Percentiles rank a stretch among this genome's conserved stretches.
Evolutionary conservation across 805 yeast species (phyloP).

Genomic region (Candida pini): DNA sequence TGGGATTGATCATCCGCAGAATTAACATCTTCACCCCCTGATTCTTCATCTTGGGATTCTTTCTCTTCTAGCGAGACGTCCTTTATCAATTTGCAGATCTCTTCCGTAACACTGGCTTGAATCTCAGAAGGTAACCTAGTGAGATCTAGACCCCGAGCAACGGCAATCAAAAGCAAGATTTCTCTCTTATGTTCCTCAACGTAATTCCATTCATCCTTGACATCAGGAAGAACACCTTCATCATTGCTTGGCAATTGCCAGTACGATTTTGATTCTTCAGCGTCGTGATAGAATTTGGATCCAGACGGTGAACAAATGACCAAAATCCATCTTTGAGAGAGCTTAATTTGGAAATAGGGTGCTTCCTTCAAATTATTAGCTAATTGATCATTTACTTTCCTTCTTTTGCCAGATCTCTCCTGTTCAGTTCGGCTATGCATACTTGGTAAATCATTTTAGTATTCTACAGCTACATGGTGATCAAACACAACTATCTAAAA

Average conservation of each 20-base stretch:
- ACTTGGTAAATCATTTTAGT: too few relatives aligned
- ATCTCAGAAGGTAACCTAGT: not conserved
- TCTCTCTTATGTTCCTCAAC: constrained; percentile 7
- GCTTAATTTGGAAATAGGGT: constrained; percentile 8
- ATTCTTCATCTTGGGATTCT: too few relatives aligned
- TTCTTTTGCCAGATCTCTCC: too few relatives aligned
- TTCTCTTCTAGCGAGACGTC: too few relatives aligned
- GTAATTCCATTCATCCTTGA: constrained; percentile 4
- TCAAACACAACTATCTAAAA: too few relatives aligned
- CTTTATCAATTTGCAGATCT: too few relatives aligned
- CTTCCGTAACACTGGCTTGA: too few relatives aligned
- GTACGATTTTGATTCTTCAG: constrained; percentile 5
- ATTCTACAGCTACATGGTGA: too few relatives aligned
- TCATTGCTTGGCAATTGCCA: constrained; percentile 21
- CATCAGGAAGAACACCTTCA: not conserved
- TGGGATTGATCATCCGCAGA: too few relatives aligned
- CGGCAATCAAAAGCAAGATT: constrained; percentile 11
- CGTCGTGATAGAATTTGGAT: constrained; percentile 19
- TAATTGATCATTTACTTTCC: not conserved
- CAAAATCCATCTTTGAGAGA: constrained; percentile 18
- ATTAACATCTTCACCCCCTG: too few relatives aligned
- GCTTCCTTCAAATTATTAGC: not conserved
- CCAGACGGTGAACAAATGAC: constrained; percentile 18
- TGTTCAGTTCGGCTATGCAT: too few relatives aligned
- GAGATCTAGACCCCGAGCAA: constrained; percentile 11